These are phyloP conservation scores for Arthrinium puccinioides DNA, from an alignment of 2,329 filamentous ascomycete genomes.

Conservation along the genomic window DNA sequence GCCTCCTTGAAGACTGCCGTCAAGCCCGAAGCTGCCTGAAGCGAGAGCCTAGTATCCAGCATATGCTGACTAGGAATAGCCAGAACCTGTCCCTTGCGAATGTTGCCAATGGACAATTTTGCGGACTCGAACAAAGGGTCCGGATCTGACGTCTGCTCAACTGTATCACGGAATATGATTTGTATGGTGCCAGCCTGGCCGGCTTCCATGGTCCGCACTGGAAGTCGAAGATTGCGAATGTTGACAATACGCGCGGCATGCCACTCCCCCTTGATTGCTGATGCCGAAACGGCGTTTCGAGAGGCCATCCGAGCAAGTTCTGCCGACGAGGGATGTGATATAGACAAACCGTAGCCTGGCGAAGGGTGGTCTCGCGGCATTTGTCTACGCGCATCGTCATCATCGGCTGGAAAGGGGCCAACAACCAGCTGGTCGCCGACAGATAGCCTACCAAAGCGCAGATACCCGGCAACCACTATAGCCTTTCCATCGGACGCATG, in stretches of 20 bases:
- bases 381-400: conserved; percentile 33
- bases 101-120: conserved; percentile 28
- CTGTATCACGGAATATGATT: conserved; percentile 49
- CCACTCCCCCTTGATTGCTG: conserved; percentile 62
- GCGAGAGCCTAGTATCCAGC: conserved; percentile 45
- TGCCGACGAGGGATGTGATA: conserved; percentile 45
- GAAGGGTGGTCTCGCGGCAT: conserved; percentile 40
- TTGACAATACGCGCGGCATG: conserved; percentile 74
- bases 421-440: conserved; percentile 73
- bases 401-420: conserved; percentile 65
- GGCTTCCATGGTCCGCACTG: conserved; percentile 65
- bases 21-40: conserved; percentile 61
- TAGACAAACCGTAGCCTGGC: conserved; percentile 40
- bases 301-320: conserved; percentile 46
- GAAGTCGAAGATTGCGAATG: conserved; percentile 78
- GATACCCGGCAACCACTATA: conserved; percentile 71
- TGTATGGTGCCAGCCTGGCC: conserved; percentile 90
- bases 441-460: conserved; percentile 70
- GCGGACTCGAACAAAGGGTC: conserved; percentile 18
- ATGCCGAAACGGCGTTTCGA: conserved; percentile 44
- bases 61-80: conserved; percentile 54
- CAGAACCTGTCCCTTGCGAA: conserved; percentile 80
- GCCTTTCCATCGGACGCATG: conserved; percentile 19
- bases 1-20: conserved; percentile 62
- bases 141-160: conserved; percentile 22